Conservation (phyloP, 768 basidiomycete species). For the Cubamyces sp. region DNA sequence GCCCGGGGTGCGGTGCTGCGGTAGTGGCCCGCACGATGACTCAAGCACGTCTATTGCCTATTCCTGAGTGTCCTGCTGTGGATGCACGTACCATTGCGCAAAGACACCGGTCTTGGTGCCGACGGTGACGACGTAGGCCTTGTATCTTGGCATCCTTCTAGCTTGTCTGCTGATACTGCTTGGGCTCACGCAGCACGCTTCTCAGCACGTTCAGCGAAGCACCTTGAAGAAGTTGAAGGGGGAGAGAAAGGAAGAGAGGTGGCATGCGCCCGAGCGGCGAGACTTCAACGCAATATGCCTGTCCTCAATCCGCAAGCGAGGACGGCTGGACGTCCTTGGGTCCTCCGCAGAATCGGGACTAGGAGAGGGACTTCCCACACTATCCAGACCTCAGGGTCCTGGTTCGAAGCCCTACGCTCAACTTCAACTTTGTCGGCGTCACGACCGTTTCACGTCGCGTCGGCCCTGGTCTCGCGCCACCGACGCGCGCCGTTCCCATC, state of each 20-base stretch:
- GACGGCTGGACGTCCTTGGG: neutral
- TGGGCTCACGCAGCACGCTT: neutral
- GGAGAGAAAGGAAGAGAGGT: conserved; percentile 1
- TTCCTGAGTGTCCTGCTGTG: no score
- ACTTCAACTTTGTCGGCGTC: conserved; percentile 3
- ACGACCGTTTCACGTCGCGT: conserved; percentile 1
- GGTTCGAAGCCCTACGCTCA: no score
- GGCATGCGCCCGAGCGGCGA: neutral
- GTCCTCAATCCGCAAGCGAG: no score
- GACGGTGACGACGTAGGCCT: conserved; percentile 29
- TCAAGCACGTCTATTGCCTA: no score
- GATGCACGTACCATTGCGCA: conserved; percentile 28
- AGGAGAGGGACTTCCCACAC: neutral
- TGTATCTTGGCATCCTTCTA: conserved; percentile 12
- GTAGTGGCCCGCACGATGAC: neutral
- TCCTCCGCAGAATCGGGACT: neutral
- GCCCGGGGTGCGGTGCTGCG: conserved; percentile 15
- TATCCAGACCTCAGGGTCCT: no score
- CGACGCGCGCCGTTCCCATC: neutral
- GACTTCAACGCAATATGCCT: no score
- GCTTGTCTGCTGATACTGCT: neutral
- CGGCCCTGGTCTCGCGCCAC: neutral
- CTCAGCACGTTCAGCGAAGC: neutral
- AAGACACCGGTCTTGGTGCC: conserved; percentile 32
- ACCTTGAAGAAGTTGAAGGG: neutral